Percentiles rank a stretch among this genome's conserved stretches.
These are phyloP conservation scores for Neonothopanus nambi DNA, from an alignment of 1,284 basidiomycete genomes.

Conservation along the genomic window DNA sequence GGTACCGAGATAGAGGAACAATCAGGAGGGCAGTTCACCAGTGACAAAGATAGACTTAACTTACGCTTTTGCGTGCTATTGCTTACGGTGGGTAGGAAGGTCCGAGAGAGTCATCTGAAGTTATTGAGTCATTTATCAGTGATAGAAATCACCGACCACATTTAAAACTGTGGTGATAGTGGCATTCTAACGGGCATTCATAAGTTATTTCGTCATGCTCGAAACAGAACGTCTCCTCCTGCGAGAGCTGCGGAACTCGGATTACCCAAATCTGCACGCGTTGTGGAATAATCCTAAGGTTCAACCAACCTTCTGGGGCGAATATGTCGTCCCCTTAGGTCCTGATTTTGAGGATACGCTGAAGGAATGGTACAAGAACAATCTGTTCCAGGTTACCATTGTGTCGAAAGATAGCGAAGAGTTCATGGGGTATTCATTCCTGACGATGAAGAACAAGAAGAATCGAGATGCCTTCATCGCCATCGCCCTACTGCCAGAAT, in stretches of 20 bases:
- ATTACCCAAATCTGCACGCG: constrained; percentile 17
- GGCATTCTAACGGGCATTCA: too few relatives aligned
- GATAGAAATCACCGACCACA: too few relatives aligned
- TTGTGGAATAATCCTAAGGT: constrained; percentile 33
- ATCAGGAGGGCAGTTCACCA: too few relatives aligned
- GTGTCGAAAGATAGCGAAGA: constrained; percentile 24
- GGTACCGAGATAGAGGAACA: too few relatives aligned
- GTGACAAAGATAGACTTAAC: too few relatives aligned
- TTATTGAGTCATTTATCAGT: too few relatives aligned
- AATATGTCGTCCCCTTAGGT: constrained; percentile 26
- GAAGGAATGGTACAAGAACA: constrained; percentile 26
- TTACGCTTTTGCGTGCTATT: too few relatives aligned
- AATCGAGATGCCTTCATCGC: constrained; percentile 33
- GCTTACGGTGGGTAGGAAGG: constrained; percentile 18
- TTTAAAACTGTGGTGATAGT: too few relatives aligned
- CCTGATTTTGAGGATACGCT: constrained; percentile 27
- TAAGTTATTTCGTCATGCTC: constrained; percentile 19
- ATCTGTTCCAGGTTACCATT: constrained; percentile 34
- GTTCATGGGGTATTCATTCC: constrained; percentile 5
- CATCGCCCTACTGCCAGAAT: constrained; percentile 29
- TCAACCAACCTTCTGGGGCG: constrained; percentile 29
- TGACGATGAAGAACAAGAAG: constrained; percentile 3
- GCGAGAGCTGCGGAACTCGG: neutral
- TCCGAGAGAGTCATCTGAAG: constrained; percentile 15
- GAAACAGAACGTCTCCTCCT: constrained; percentile 30